Base-by-base conservation (phyloP, 2,329 filamentous ascomycete species). In the Penicillium sp. region DNA sequence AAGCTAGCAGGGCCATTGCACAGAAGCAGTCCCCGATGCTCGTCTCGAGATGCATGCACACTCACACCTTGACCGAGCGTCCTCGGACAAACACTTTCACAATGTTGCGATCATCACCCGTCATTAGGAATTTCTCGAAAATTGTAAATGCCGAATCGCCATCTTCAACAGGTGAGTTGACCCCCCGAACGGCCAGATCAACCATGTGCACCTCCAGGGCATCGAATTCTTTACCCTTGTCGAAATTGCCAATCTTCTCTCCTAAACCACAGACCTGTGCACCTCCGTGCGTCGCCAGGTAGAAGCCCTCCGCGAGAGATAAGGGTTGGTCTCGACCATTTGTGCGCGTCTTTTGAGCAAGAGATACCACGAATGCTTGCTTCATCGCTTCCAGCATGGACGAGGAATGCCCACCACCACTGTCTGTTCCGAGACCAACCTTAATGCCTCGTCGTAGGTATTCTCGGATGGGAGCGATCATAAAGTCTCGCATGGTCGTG, bases 111-210 rank as follows among this genome's bases (percentile, higher is more conserved):
- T 85, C 82, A 59, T 84, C 81, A 0, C 79, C 81, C 2, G 80
- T 83, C 79, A 84, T 83, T 28, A 84, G 55, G 50, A 82, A 84
- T 67, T 84, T 84, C 47, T 84, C 79, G 49, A 83, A 78, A 13
- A 81, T 66, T 0, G 66, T 74, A 41, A 63, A 59, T 0, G 67
- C 36, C 0, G 65, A 65, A 43, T 84, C 80, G 0, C 65, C 66
- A 0, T 77, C 73, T 51, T 82, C 76, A 1, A 78, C 57, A 9
- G 77, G 74, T 0, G 79, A 74, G 70, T 79, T 81, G 2, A 77
- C 64, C 0, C 76, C 75, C 12, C 64, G 64, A 47, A 39, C 35
- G 1, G 47, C 58, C 28, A 51, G 18, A 57, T 54, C 56, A 11
- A 40, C 34, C 2, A 75, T 72, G 39, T 74, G 69, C 2, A 84